Base-by-base conservation (phyloP, 2,329 filamentous ascomycete species). In the Fusarium tuaranense region DNA sequence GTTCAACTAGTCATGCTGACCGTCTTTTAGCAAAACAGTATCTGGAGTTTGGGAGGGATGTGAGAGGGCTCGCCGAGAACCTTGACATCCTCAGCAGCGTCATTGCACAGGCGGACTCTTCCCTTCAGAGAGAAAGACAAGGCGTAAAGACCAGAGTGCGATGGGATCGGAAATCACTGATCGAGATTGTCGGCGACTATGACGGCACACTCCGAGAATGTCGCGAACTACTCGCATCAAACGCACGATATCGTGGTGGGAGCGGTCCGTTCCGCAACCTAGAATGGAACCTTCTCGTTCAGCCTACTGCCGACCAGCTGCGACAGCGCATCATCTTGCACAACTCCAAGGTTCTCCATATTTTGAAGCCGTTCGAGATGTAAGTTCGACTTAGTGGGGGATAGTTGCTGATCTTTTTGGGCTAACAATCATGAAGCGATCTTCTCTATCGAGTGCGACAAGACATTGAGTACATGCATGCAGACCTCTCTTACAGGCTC, bases 321-420 rank as follows among this genome's bases (percentile, higher is more conserved):
- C 80, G 82, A 7, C 69, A 76, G 36, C 76, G 78, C 8, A 81
- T 84, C 22, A 68, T 72, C n/a, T 68, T 83, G 18, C 82, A 84
- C 63, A 82, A 81, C 66, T 78, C 79, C 22, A 82, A 82, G 65
- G 74, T 84, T 9, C 65, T 79, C 16, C 81, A 80, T 36, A 69
- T 83, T 1, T 57, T 84, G 39, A 81, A 81, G 59, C 82, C 82
- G 1, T 82, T 84, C 51, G 80, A 84, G 61, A 81, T 84, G 82
- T 82, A 69, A 73, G 81, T 69, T 3, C 18, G 5, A 7, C 12
- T 3, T 4, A 18, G 5, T n/a, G 18, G 13, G 10, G 14, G 10
- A 58, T 55, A 3, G 25, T 67, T 7, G 12, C 38, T 25, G 72
- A 46, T 22, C 69, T 68, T 25, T 73, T 44, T 7, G 18, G 10